Percentiles rank a stretch among this genome's conserved stretches.
Conservation (phyloP, 305 asterid species). For the Fraxinus dipetala region DNA sequence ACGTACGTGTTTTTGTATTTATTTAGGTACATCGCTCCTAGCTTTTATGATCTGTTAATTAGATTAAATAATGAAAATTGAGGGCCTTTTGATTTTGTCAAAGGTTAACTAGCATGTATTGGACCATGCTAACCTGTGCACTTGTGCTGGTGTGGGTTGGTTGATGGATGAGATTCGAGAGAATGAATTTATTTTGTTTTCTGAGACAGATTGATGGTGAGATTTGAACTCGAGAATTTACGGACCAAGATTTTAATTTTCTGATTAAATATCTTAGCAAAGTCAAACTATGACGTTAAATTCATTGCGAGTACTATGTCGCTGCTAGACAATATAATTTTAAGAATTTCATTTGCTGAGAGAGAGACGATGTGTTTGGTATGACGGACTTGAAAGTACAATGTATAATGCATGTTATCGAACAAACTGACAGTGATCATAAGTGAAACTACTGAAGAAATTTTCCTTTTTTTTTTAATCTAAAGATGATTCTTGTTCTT, state of each 20-base stretch:
- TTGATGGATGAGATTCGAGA: background rate
- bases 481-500: background rate
- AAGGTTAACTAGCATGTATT: background rate
- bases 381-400: background rate
- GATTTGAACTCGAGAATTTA: background rate
- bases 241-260: background rate
- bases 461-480: background rate
- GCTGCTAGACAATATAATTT: background rate
- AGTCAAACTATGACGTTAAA: background rate
- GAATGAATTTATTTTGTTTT: background rate
- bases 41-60: background rate
- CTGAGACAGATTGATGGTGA: background rate
- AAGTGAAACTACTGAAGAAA: background rate
- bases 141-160: background rate
- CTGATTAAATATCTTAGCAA: background rate
- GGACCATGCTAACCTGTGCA: background rate
- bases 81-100: background rate
- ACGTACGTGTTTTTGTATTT: constrained; percentile 1
- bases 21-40: background rate
- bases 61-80: background rate
- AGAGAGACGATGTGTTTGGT: background rate
- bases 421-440: background rate
- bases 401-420: background rate
- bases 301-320: background rate
- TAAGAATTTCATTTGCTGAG: background rate